Conservation (phyloP, 495 filamentous ascomycete species). For the Penicillium egyptiacum region DNA sequence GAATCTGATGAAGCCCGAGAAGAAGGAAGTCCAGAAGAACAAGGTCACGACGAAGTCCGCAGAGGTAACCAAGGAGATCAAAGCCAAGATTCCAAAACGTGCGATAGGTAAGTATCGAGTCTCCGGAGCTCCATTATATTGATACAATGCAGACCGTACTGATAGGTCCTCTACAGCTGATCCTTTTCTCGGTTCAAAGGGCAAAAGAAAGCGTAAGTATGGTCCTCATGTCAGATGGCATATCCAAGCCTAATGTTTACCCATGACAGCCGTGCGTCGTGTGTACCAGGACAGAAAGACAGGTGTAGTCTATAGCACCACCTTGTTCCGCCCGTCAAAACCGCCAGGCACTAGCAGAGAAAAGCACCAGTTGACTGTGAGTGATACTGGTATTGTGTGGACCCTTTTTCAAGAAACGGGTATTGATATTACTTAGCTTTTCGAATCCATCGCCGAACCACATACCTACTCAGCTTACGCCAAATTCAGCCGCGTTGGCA, state of each 20-base stretch:
- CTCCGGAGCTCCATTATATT: neutral
- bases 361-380: conserved; percentile 31
- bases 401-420: neutral
- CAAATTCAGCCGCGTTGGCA: conserved; percentile 38
- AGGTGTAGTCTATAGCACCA: conserved; percentile 18
- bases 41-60: conserved; percentile 16
- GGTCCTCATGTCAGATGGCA: neutral
- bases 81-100: conserved; percentile 26
- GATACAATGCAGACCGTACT: neutral
- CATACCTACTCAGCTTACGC: conserved; percentile 45
- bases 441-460: conserved; percentile 48
- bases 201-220: conserved; percentile 7
- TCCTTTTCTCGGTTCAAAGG: conserved; percentile 1
- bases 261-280: conserved; percentile 27
- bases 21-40: conserved; percentile 22
- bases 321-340: conserved; percentile 18
- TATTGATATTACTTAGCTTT: conserved; percentile 43
- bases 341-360: conserved; percentile 3
- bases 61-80: conserved; percentile 10
- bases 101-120: conserved; percentile 20
- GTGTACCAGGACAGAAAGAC: conserved; percentile 22
- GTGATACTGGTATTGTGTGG: neutral
- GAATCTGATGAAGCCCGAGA: conserved; percentile 33
- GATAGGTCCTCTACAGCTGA: conserved; percentile 4
- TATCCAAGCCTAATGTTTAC: neutral